Evolutionary conservation across 106 monocot species (phyloP).

Genomic region (Dendrobium huoshanense): DNA sequence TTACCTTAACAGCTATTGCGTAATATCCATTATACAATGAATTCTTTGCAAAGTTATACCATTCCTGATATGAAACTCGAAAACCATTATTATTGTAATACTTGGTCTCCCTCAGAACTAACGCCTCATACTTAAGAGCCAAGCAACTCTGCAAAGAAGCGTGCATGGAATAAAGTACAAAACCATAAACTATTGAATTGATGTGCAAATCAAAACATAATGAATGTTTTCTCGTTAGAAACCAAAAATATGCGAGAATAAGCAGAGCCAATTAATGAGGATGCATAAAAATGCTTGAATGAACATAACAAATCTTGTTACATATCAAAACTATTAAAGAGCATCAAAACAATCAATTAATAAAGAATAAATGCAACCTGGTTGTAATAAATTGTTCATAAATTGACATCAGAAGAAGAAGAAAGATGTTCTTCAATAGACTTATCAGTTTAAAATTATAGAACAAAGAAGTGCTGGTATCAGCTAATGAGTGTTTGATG

Average conservation of each 20-base stretch:
- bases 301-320: not conserved
- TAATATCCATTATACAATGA: constrained; percentile 76
- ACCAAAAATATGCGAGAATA: not conserved
- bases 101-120: constrained; percentile 59
- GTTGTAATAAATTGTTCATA: not conserved
- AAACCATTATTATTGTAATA: constrained; percentile 18
- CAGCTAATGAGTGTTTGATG: too few species aligned
- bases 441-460: not conserved
- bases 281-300: not conserved
- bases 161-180: not conserved
- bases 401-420: not conserved
- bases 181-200: not conserved
- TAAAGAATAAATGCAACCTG: not conserved
- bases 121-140: constrained; percentile 81
- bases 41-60: constrained; percentile 78
- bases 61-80: constrained; percentile 68
- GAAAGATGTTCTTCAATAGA: not conserved
- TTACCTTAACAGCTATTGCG: constrained; percentile 72
- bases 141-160: constrained; percentile 64
- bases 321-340: not conserved
- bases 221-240: not conserved
- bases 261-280: not conserved
- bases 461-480: too few species aligned
- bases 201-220: not conserved
- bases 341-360: not conserved